phyloP scores from a whole-genome alignment of 495 filamentous ascomycete genomes.

The Aspergillus sparsus region DNA sequence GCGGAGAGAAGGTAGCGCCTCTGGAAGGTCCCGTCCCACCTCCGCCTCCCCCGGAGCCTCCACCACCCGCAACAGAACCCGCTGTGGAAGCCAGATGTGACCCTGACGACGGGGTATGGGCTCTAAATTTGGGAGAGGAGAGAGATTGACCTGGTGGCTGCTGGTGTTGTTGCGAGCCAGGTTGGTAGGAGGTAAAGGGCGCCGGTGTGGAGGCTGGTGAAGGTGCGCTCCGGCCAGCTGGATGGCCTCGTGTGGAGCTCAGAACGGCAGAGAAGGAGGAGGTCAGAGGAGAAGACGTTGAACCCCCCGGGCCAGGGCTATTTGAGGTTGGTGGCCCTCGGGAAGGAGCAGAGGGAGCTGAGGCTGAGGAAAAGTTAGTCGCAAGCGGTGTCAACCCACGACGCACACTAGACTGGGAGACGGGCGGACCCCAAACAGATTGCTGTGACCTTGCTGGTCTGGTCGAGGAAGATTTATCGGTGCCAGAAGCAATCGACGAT shows the following conservation, averaged over 20 bases:
- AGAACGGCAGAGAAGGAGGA: conserved; percentile 60
- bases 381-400: conserved; percentile 65
- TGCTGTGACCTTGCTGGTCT: conserved; percentile 57
- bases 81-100: conserved; percentile 59
- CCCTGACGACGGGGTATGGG: conserved; percentile 61
- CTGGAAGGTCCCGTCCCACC: conserved; percentile 55
- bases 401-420: conserved; percentile 58
- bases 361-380: conserved; percentile 53
- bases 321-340: conserved; percentile 41
- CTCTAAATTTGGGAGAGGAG: conserved; percentile 59
- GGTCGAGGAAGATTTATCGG: conserved; percentile 57
- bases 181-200: conserved; percentile 56
- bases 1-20: conserved; percentile 63
- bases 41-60: conserved; percentile 62
- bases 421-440: conserved; percentile 61
- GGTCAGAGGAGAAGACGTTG: conserved; percentile 52
- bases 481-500: conserved; percentile 63
- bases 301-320: conserved; percentile 49
- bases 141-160: conserved; percentile 50
- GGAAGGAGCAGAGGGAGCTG: conserved; percentile 45
- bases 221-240: conserved; percentile 53
- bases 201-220: conserved; percentile 50
- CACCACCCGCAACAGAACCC: conserved; percentile 59
- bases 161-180: conserved; percentile 59
- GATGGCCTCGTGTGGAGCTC: conserved; percentile 49